A percentile compares a stretch with the other conserved stretches of the same genome.
phyloP scores from a whole-genome alignment of 768 basidiomycete species.

The Leccinum boreale region DNA sequence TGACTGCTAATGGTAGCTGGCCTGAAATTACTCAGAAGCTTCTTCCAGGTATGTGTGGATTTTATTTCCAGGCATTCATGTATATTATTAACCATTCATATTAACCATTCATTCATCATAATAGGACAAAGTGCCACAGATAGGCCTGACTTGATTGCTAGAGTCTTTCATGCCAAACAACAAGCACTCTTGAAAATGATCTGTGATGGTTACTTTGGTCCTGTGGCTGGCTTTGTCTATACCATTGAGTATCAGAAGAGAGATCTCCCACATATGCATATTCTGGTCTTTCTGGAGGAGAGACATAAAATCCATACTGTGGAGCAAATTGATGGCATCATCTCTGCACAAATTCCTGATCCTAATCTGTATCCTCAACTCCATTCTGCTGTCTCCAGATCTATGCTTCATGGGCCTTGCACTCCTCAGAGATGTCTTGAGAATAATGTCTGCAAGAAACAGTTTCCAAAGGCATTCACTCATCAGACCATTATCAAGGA shows the following conservation, averaged over 20 bases:
- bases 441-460: neutral
- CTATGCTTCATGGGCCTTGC: neutral
- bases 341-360: constrained; percentile 2
- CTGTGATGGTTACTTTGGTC: constrained; percentile 40
- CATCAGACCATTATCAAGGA: neutral
- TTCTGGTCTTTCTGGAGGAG: neutral
- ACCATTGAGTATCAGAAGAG: constrained; percentile 38
- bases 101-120: too few relatives aligned
- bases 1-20: constrained; percentile 53
- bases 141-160: constrained; percentile 44
- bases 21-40: constrained; percentile 39
- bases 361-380: neutral
- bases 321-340: neutral
- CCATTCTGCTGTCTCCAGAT: constrained; percentile 20
- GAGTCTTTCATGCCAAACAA: constrained; percentile 45
- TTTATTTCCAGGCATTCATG: neutral
- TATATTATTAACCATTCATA: too few relatives aligned
- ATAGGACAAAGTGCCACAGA: constrained; percentile 37
- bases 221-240: constrained; percentile 41
- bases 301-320: neutral
- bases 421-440: neutral
- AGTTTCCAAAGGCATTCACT: neutral
- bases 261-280: neutral
- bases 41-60: constrained; percentile 23
- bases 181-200: constrained; percentile 36